Percentiles rank a stretch among this genome's conserved stretches.
phyloP scores from a whole-genome alignment of 768 basidiomycete species.

The Suillus variegatus region DNA sequence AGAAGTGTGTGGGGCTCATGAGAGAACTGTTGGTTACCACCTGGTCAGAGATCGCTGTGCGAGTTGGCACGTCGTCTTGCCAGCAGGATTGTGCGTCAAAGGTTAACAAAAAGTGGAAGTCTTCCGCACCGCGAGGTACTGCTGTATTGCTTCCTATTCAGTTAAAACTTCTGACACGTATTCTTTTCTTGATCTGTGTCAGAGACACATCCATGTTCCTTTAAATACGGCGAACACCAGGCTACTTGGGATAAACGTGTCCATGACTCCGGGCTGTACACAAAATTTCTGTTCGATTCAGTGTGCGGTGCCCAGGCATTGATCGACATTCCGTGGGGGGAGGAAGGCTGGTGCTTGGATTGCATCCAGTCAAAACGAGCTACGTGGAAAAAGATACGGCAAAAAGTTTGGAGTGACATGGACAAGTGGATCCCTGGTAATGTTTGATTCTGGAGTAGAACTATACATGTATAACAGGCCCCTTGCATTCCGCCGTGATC shows the following conservation, averaged over 20 bases:
- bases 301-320: slow-evolving; percentile 36
- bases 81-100: too few relatives aligned
- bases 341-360: slow-evolving; percentile 33
- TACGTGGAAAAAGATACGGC: slow-evolving; percentile 24
- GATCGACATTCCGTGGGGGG: slow-evolving; percentile 23
- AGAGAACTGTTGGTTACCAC: slow-evolving; percentile 20
- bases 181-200: too few relatives aligned
- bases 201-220: too few relatives aligned
- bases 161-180: too few relatives aligned
- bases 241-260: slow-evolving; percentile 9
- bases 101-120: too few relatives aligned
- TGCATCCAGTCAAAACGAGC: slow-evolving; percentile 31
- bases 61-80: background rate
- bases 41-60: slow-evolving; percentile 19
- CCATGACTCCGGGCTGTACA: slow-evolving; percentile 26
- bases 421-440: background rate
- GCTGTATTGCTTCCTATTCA: too few relatives aligned
- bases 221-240: background rate
- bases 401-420: slow-evolving; percentile 1
- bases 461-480: too few relatives aligned
- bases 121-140: too few relatives aligned
- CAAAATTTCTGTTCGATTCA: slow-evolving; percentile 33
- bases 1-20: slow-evolving; percentile 13
- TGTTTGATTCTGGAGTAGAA: background rate
- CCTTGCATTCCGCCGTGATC: too few relatives aligned